Evolutionary conservation across 768 basidiomycete genomes (phyloP).

Genomic region (Ramaria sp.): DNA sequence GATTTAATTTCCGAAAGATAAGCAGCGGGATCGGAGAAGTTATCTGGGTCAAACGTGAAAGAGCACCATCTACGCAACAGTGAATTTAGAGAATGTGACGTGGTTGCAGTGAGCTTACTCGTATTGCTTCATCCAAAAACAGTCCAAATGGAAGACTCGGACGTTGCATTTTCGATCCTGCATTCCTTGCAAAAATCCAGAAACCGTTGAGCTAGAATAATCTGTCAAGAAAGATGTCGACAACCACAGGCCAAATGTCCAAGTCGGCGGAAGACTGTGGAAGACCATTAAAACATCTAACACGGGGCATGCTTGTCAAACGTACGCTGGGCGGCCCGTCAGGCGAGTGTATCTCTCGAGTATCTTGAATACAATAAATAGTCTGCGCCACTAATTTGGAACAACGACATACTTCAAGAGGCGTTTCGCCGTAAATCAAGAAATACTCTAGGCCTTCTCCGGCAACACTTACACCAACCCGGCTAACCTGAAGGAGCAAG

Average conservation of each 20-base stretch:
- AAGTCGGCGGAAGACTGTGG: slow-evolving; percentile 20
- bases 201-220: slow-evolving; percentile 10
- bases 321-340: slow-evolving; percentile 16
- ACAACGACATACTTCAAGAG: slow-evolving; percentile 38
- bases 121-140: slow-evolving; percentile 17
- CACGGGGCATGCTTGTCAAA: neutral
- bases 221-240: slow-evolving; percentile 27
- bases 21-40: slow-evolving; percentile 27
- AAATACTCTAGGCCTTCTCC: slow-evolving; percentile 52
- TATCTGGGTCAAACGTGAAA: slow-evolving; percentile 68
- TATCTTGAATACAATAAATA: slow-evolving; percentile 17
- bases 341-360: slow-evolving; percentile 15
- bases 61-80: slow-evolving; percentile 39
- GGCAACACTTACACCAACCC: slow-evolving; percentile 54
- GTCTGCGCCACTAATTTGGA: neutral
- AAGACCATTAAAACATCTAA: neutral
- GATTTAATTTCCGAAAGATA: slow-evolving; percentile 19
- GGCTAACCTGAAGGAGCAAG: slow-evolving; percentile 28
- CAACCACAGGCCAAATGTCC: slow-evolving; percentile 30
- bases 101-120: neutral
- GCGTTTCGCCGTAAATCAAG: slow-evolving; percentile 22
- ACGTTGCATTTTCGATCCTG: slow-evolving; percentile 11
- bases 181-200: slow-evolving; percentile 18
- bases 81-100: neutral
- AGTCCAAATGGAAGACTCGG: slow-evolving; percentile 35